phyloP scores from a whole-genome alignment of 495 filamentous ascomycete genomes.

The Amniculicola lignicola region DNA sequence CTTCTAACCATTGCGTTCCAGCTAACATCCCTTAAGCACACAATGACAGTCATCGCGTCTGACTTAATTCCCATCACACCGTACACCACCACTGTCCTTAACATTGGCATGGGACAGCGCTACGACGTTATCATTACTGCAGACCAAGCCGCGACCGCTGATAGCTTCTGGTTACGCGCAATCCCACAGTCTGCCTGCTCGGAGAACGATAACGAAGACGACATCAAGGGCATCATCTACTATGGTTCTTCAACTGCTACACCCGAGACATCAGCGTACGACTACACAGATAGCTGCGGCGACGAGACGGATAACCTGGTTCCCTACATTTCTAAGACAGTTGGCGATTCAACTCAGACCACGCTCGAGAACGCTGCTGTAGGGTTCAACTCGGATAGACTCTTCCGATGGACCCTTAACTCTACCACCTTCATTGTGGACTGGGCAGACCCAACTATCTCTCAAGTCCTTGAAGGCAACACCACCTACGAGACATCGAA shows the following conservation, averaged over 20 bases:
- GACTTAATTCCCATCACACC: conserved; percentile 55
- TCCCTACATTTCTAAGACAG: conserved; percentile 40
- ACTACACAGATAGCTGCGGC: conserved; percentile 33
- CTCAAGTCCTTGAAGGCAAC: conserved; percentile 40
- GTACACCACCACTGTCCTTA: conserved; percentile 45
- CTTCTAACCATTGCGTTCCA: no score
- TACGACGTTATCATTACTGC: conserved; percentile 68
- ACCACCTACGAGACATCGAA: conserved; percentile 36
- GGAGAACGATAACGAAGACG: conserved; percentile 46
- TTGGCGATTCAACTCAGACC: conserved; percentile 35
- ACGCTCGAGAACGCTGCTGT: conserved; percentile 33
- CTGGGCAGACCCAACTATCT: conserved; percentile 46
- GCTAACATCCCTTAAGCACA: no score
- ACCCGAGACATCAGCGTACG: conserved; percentile 6
- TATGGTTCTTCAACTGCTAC: conserved; percentile 7
- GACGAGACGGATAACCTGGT: conserved; percentile 46
- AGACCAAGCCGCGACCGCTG: conserved; percentile 40
- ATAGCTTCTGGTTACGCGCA: conserved; percentile 65
- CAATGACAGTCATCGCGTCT: conserved; percentile 49
- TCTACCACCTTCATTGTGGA: conserved; percentile 44
- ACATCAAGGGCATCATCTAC: conserved; percentile 42
- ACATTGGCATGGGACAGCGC: conserved; percentile 65
- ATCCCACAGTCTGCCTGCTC: conserved; percentile 51
- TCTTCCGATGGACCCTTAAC: conserved; percentile 44
- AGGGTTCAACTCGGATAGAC: conserved; percentile 6